Evolutionary conservation across 2,329 filamentous ascomycete species (phyloP).

Genomic region (Bipolaris sorokiniana): DNA sequence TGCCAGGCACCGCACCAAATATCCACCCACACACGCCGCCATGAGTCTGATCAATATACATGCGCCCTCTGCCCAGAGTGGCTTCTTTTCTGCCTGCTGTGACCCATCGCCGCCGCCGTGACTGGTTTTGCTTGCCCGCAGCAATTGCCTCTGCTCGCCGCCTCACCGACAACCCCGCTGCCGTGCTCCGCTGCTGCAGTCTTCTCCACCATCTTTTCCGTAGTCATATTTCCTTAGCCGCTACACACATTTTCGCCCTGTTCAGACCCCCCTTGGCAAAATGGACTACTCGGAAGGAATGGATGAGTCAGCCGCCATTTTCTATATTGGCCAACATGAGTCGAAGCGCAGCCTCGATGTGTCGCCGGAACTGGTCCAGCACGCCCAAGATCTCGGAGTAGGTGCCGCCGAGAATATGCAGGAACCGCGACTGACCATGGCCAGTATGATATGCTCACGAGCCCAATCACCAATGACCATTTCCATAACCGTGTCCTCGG

Average conservation of each 20-base stretch:
- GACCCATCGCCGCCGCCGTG: neutral
- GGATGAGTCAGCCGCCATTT: slow-evolving; percentile 55
- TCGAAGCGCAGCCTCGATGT: slow-evolving; percentile 66
- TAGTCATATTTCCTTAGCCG: neutral
- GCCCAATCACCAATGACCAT: slow-evolving; percentile 75
- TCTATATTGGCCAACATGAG: slow-evolving; percentile 79
- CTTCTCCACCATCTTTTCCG: slow-evolving; percentile 14
- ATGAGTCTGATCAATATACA: slow-evolving; percentile 14
- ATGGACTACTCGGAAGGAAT: slow-evolving; percentile 43
- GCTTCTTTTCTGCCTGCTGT: neutral
- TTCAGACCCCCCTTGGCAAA: neutral
- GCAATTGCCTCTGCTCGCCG: slow-evolving; percentile 8
- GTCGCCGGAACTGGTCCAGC: slow-evolving; percentile 67
- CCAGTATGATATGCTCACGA: slow-evolving; percentile 82
- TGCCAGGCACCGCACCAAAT: slow-evolving; percentile 15
- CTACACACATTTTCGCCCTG: neutral
- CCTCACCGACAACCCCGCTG: slow-evolving; percentile 20
- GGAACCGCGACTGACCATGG: slow-evolving; percentile 5
- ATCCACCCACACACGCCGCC: slow-evolving; percentile 12
- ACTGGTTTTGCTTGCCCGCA: neutral
- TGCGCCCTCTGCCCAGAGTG: slow-evolving; percentile 8
- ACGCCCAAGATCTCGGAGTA: slow-evolving; percentile 73
- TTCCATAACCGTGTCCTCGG: slow-evolving; percentile 73
- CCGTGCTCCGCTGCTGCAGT: slow-evolving; percentile 8
- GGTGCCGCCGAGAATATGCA: slow-evolving; percentile 38